Percentiles rank a stretch among this genome's conserved stretches.
Conservation (phyloP, 805 yeast genomes). For the Groenewaldozyma salmanticensis region DNA sequence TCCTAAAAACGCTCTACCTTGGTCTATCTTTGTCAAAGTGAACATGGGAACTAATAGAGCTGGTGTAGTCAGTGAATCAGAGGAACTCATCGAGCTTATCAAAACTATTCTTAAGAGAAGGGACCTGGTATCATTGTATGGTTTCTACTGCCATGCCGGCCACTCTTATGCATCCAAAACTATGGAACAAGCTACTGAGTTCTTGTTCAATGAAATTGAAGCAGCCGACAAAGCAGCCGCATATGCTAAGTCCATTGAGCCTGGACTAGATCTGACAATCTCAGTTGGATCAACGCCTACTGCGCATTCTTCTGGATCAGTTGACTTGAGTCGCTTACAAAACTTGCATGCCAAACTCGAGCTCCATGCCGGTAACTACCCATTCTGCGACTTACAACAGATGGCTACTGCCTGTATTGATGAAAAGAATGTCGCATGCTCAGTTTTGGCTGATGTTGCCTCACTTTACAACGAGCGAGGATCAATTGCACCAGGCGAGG, state of each 20-base stretch:
- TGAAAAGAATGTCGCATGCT: slow-evolving; percentile 37
- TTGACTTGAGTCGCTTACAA: slow-evolving; percentile 9
- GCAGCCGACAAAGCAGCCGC: slow-evolving; percentile 47
- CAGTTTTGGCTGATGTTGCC: slow-evolving; percentile 48
- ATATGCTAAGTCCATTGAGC: slow-evolving; percentile 29
- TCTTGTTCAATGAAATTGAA: slow-evolving; percentile 45
- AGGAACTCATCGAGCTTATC: slow-evolving; percentile 31
- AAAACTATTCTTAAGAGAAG: slow-evolving; percentile 21
- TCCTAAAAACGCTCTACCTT: slow-evolving; percentile 27
- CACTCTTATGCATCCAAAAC: slow-evolving; percentile 50
- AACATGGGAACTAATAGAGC: slow-evolving; percentile 69
- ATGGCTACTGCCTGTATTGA: slow-evolving; percentile 55
- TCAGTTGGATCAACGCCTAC: slow-evolving; percentile 84
- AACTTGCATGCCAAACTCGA: slow-evolving; percentile 36
- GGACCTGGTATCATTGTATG: slow-evolving; percentile 38
- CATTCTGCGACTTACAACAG: slow-evolving; percentile 68
- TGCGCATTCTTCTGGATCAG: slow-evolving; percentile 42
- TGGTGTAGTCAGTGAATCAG: slow-evolving; percentile 36
- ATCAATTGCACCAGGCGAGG: slow-evolving; percentile 43
- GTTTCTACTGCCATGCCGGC: slow-evolving; percentile 76
- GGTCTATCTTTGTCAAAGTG: slow-evolving; percentile 61
- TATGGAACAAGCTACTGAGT: slow-evolving; percentile 37
- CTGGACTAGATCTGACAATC: slow-evolving; percentile 34
- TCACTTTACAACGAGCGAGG: slow-evolving; percentile 53
- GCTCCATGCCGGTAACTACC: slow-evolving; percentile 75